A percentile compares a stretch with the other conserved stretches of the same genome.
Evolutionary conservation across 2,329 filamentous ascomycete genomes (phyloP).

Genomic region (Ilyonectria mors-panacis): DNA sequence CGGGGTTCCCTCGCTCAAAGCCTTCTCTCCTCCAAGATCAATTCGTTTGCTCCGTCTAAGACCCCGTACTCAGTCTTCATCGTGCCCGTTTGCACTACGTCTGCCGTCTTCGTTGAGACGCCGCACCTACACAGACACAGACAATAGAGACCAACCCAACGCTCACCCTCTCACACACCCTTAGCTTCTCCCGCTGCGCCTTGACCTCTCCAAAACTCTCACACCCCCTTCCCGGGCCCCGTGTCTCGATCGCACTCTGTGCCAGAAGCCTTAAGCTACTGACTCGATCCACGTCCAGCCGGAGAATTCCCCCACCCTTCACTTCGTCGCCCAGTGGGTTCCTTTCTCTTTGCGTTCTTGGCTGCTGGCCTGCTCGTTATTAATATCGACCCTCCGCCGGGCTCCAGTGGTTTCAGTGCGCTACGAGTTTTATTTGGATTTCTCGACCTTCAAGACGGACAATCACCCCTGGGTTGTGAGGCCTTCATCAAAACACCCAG

Average conservation of each 20-base stretch:
- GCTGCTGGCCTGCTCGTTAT: background rate
- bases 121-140: background rate
- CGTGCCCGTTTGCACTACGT: background rate
- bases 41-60: background rate
- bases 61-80: background rate
- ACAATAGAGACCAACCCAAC: background rate
- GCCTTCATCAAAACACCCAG: background rate
- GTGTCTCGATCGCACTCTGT: slow-evolving; percentile 13
- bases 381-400: slow-evolving; percentile 17
- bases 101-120: background rate
- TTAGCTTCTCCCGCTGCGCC: slow-evolving; percentile 1
- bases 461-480: background rate
- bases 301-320: slow-evolving; percentile 20
- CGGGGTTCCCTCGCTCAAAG: background rate
- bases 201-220: background rate
- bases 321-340: background rate
- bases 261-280: slow-evolving; percentile 9
- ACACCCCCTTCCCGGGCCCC: slow-evolving; percentile 4
- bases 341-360: background rate
- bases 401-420: background rate
- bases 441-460: background rate
- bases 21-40: background rate
- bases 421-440: slow-evolving; percentile 3
- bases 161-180: background rate
- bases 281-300: slow-evolving; percentile 13